phyloP scores from a whole-genome alignment of 768 basidiomycete species.

The Sistotremastrum suecicum region DNA sequence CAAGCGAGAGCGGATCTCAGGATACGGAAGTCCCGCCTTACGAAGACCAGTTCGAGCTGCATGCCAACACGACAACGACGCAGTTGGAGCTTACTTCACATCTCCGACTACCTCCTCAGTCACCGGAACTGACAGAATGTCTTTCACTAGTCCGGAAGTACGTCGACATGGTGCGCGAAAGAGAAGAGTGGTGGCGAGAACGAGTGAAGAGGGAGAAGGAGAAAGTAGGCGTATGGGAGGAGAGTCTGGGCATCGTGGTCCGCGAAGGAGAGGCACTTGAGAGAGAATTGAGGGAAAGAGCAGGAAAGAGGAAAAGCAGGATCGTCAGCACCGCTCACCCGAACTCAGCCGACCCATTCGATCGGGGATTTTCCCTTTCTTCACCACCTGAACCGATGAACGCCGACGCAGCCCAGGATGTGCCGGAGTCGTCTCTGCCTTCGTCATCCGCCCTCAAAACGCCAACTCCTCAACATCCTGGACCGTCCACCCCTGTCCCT shows the following conservation, averaged over 20 bases:
- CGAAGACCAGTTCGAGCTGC: constrained; percentile 41
- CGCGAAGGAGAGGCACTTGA: constrained; percentile 77
- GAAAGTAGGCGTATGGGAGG: constrained; percentile 71
- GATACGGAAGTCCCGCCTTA: constrained; percentile 33
- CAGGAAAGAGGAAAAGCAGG: constrained; percentile 43
- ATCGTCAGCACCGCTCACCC: constrained; percentile 10
- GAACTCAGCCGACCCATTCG: constrained; percentile 27
- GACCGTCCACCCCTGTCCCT: constrained; percentile 1
- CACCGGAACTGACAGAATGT: constrained; percentile 43
- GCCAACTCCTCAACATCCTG: constrained; percentile 4
- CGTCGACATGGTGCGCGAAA: constrained; percentile 49
- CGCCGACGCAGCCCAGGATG: constrained; percentile 10
- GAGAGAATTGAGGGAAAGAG: constrained; percentile 52
- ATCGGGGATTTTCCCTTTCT: constrained; percentile 6
- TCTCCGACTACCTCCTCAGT: constrained; percentile 20
- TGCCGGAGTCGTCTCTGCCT: constrained; percentile 8
- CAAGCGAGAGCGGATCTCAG: too few species aligned
- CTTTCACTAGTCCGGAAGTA: constrained; percentile 48
- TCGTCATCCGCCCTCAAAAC: constrained; percentile 2
- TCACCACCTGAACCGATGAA: constrained; percentile 10
- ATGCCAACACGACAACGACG: constrained; percentile 52
- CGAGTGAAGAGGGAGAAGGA: constrained; percentile 51
- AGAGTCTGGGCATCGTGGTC: constrained; percentile 76
- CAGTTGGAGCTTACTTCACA: constrained; percentile 65
- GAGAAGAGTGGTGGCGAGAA: constrained; percentile 70